These are phyloP conservation scores for Lycium ferocissimum DNA, from an alignment of 257 asterid genomes.

Conservation along the genomic window DNA sequence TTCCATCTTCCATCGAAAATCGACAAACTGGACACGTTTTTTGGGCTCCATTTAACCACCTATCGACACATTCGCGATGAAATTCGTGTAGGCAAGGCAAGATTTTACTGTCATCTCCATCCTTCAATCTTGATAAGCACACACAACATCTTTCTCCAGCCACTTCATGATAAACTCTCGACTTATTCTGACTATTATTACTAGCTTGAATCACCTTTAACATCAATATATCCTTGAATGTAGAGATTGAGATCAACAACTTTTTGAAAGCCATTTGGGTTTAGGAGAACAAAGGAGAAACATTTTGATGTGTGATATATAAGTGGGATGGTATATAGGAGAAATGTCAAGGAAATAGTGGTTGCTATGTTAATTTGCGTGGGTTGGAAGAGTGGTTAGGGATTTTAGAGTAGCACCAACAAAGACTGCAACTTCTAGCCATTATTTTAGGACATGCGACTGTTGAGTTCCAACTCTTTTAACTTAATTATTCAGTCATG, in stretches of 20 bases:
- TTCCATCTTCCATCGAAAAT: conserved; percentile 36
- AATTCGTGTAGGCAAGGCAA: conserved; percentile 55
- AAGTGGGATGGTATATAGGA: not conserved
- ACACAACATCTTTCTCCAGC: conserved; percentile 40
- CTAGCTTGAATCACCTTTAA: not conserved
- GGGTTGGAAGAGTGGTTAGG: conserved; percentile 44
- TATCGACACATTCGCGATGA: conserved; percentile 44
- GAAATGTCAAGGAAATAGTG: conserved; percentile 18
- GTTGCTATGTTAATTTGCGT: conserved; percentile 44
- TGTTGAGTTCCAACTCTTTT: not conserved
- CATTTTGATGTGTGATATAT: not conserved
- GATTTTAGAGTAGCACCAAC: conserved; percentile 8
- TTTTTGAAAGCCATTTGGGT: conserved; percentile 46
- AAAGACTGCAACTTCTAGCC: conserved; percentile 24
- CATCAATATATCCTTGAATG: conserved; percentile 32
- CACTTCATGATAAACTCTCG: conserved; percentile 31
- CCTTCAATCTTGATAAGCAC: conserved; percentile 48
- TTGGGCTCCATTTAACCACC: conserved; percentile 40
- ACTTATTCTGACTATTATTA: conserved; percentile 23
- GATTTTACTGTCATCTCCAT: conserved; percentile 29
- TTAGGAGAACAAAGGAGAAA: not conserved
- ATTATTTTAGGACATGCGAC: conserved; percentile 5
- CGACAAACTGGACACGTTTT: conserved; percentile 55
- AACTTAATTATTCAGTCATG: not conserved
- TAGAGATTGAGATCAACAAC: conserved; percentile 34